Percentiles rank a stretch among this genome's conserved stretches.
These are phyloP conservation scores for Pseudocercospora pini-densiflorae DNA, from an alignment of 2,329 filamentous ascomycete genomes.

Conservation along the genomic window DNA sequence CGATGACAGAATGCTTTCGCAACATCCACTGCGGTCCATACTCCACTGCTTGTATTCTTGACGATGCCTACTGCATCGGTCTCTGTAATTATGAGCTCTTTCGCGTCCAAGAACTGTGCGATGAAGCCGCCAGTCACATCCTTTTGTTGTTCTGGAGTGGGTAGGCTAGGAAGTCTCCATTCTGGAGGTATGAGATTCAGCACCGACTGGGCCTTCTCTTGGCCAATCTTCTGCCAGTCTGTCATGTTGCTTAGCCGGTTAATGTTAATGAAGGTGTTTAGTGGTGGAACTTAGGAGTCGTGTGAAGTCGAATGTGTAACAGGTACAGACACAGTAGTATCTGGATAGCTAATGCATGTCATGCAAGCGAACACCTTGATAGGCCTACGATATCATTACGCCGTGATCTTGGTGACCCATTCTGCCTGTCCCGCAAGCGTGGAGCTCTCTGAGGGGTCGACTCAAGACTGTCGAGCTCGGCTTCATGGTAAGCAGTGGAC, in stretches of 20 bases:
- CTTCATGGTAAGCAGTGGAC: background rate
- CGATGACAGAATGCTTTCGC: slow-evolving; percentile 62
- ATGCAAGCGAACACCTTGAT: slow-evolving; percentile 8
- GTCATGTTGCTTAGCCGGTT: slow-evolving; percentile 6
- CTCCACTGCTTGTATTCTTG: slow-evolving; percentile 56
- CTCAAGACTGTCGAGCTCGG: background rate
- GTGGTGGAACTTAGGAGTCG: background rate
- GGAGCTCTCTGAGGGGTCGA: slow-evolving; percentile 3
- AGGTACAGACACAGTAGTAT: background rate
- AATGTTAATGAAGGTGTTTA: background rate
- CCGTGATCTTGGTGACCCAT: background rate
- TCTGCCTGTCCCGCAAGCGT: background rate
- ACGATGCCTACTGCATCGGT: slow-evolving; percentile 62
- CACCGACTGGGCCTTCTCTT: slow-evolving; percentile 60
- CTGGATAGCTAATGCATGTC: background rate
- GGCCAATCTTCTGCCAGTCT: slow-evolving; percentile 56
- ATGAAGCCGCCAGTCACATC: slow-evolving; percentile 63
- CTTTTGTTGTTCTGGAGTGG: slow-evolving; percentile 56
- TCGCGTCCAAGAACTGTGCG: slow-evolving; percentile 57
- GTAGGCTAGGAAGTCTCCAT: slow-evolving; percentile 58
- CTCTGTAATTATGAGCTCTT: slow-evolving; percentile 66
- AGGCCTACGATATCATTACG: slow-evolving; percentile 1
- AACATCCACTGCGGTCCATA: slow-evolving; percentile 62
- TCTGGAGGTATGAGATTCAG: slow-evolving; percentile 59
- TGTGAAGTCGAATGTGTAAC: background rate